These are phyloP conservation scores for Aurinia saxatilis DNA, from an alignment of 345 rosid species.

Conservation along the genomic window DNA sequence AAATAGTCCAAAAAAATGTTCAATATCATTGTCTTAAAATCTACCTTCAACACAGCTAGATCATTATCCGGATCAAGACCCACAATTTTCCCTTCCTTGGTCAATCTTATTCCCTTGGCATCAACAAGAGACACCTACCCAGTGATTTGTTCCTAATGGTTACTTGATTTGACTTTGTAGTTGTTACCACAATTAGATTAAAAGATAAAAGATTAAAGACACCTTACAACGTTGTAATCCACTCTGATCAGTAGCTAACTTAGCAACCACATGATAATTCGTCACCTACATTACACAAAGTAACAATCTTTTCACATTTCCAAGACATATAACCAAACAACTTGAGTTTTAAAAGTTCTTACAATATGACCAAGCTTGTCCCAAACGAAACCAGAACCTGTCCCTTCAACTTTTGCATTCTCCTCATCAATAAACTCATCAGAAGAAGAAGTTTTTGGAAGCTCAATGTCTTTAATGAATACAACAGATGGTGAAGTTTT, in stretches of 20 bases:
- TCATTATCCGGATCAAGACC: constrained; percentile 80
- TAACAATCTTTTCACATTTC: not conserved
- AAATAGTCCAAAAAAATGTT: not conserved
- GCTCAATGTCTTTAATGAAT: constrained; percentile 61
- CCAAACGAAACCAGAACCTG: constrained; percentile 94
- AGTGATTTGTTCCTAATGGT: no score
- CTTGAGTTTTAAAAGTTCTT: constrained; percentile 24
- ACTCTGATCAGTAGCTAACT: constrained; percentile 63
- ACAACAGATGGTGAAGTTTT: constrained; percentile 73
- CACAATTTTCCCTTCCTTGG: constrained; percentile 52
- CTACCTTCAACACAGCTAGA: constrained; percentile 76
- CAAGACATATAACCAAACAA: not conserved
- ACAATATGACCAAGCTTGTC: constrained; percentile 95
- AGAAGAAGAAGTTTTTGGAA: constrained; percentile 34
- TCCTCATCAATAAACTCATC: constrained; percentile 29
- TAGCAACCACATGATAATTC: constrained; percentile 76
- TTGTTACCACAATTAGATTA: not conserved
- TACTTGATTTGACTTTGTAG: not conserved
- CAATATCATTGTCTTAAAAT: not conserved
- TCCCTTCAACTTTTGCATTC: constrained; percentile 65
- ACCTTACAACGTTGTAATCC: constrained; percentile 90
- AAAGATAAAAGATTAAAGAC: constrained; percentile 11
- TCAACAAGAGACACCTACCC: constrained; percentile 61
- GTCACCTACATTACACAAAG: constrained; percentile 48
- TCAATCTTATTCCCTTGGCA: constrained; percentile 53